Evolutionary conservation across 108 stramenopile species (phyloP), one percentile per base, ranked within the genome.

Genomic region (Skeletonema costatum): DNA sequence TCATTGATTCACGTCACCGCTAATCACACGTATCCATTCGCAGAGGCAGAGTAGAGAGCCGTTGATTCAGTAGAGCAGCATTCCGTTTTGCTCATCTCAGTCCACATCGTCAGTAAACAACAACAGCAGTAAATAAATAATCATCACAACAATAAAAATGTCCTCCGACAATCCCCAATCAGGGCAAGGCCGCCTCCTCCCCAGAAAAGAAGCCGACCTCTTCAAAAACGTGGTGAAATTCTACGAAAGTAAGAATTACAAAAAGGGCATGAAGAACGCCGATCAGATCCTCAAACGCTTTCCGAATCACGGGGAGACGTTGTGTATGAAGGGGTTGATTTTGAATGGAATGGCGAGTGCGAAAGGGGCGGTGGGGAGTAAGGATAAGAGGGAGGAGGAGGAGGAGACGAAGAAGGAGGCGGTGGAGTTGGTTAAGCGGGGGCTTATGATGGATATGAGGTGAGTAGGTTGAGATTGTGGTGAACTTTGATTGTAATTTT

Each of bases 241-340:
- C 66, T 97, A 98, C 69, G 99, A 99, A 87, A 79, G 63, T 33
- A 99, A 99, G 81, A 95, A 97, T 66, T 99, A 99, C 93, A 99
- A 99, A 79, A 98, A 98, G 82, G 97, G 95, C 0, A 70, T 98
- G 32, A 99, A 98, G 75, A 87, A 92, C 46, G 88, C 95, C 13
- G 96, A 98, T 72, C 69, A 87, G 9, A 96, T 98, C 61, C 83
- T 99, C 53, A 97, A 97, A 71, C 97, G 97, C 66, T 97, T 87
- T 77, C 98, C 98, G 7, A 92, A 97, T 66, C 97, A 98, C 80
- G 99, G 99, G 17, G 99, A 98, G 76, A 98, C 99, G 8, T 83
- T 98, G 9, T 95, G 97, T 30, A 98, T 99, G 98, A 98, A 97
- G 81, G 98, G 97, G 29, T 80, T 99, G 44, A 91, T 91, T 35